Evolutionary conservation across 139 green algal species (phyloP), one percentile per base, ranked within the genome.

Genomic region (Mychonastes homosphaera): DNA sequence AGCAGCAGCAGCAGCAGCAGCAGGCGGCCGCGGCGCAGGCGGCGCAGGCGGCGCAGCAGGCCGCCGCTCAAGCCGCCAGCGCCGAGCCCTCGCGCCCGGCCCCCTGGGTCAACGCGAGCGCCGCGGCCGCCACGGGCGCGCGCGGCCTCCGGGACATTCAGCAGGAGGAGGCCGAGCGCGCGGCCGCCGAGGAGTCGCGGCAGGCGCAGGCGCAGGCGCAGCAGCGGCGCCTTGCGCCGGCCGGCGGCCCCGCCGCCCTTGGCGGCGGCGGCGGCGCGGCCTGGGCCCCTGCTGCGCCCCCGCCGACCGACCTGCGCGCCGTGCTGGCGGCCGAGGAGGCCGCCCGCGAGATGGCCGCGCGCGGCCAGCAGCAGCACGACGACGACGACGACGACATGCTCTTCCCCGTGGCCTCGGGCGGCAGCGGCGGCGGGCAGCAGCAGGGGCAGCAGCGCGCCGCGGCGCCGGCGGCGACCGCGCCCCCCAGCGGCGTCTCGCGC

Each of bases 101-200:
- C n/a, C n/a, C 19, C 5, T 41, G 52, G 52, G 18, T 6, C 30
- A 16, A 58, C 5, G 33, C 5, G 33, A 24, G 18, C 30, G 12
- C 4, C 19, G 13, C 52, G 43, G 29, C 54, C 49, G 2, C 27
- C 4, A 40, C 59, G n/a, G 53, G 30, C 15, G 52, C 40, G 29
- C 83, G 82, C 65, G 81, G 75, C 10, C 76, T 93, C 30, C 32
- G 65, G 1, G 78, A 91, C 38, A 90, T 93, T 50, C 76, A 89
- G 62, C 57, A 76, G 59, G 83, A 93, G 69, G 85, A 93, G 68
- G 81, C 75, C 18, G 62, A 51, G 29, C 50, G 54, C 2, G 75
- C 75, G 3, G 73, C 68, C 19, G 55, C 48, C 12, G 64, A 63
- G 44, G 56, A 63, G 24, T n/a, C n/a, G 56, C 43, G 7, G 69